phyloP scores from a whole-genome alignment of 768 basidiomycete genomes.

The Solioccasus polychromus region DNA sequence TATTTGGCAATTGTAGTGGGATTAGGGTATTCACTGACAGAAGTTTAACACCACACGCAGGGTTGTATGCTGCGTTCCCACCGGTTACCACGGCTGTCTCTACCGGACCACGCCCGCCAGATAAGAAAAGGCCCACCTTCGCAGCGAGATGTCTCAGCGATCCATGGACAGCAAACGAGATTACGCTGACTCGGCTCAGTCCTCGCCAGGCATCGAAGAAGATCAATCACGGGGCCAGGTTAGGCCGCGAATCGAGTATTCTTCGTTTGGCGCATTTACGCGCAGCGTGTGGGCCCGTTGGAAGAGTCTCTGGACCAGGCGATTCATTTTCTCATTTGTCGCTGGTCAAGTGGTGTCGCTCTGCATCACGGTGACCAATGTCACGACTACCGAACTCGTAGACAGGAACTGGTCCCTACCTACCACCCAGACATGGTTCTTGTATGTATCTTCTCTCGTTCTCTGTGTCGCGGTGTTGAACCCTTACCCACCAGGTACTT shows the following conservation, averaged over 20 bases:
- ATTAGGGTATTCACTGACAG: too few species aligned
- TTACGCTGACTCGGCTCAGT: slow-evolving; percentile 8
- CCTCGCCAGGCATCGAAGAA: background rate
- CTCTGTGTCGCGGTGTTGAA: background rate
- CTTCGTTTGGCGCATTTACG: slow-evolving; percentile 52
- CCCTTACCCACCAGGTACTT: slow-evolving; percentile 56
- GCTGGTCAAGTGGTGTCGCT: slow-evolving; percentile 82
- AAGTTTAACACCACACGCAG: slow-evolving; percentile 12
- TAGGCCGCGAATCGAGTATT: slow-evolving; percentile 66
- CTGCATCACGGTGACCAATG: slow-evolving; percentile 87
- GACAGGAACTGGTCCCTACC: slow-evolving; percentile 67
- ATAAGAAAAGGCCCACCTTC: slow-evolving; percentile 10
- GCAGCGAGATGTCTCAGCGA: slow-evolving; percentile 11
- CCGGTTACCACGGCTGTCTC: background rate
- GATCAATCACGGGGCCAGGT: background rate
- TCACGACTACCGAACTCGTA: slow-evolving; percentile 78
- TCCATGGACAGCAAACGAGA: slow-evolving; percentile 26
- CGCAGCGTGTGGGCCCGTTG: slow-evolving; percentile 57
- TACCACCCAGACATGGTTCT: slow-evolving; percentile 80
- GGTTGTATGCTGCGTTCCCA: slow-evolving; percentile 1
- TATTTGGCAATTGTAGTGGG: background rate
- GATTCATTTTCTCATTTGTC: slow-evolving; percentile 65
- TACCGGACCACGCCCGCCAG: background rate
- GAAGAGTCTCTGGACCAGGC: slow-evolving; percentile 74
- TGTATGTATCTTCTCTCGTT: slow-evolving; percentile 48